A percentile compares a stretch with the other conserved stretches of the same genome.
Evolutionary conservation across 2,329 filamentous ascomycete species (phyloP).

Genomic region (Epichloe uncinata): DNA sequence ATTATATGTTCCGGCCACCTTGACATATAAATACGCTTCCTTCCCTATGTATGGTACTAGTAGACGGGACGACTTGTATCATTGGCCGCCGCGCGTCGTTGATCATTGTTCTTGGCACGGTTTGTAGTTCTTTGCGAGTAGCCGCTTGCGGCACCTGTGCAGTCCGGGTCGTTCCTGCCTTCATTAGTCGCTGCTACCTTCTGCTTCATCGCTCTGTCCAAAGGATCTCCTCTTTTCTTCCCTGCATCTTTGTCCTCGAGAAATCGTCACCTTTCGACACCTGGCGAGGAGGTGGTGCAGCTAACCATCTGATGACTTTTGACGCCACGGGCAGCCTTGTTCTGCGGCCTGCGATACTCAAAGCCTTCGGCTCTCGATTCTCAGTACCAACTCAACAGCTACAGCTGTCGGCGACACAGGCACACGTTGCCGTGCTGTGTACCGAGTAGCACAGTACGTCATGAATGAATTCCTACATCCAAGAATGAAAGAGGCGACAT

Average conservation of each 20-base stretch:
- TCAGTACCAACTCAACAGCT: neutral
- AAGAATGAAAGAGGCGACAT: neutral
- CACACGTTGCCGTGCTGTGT: neutral
- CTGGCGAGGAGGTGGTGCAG: neutral
- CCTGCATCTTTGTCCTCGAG: no score
- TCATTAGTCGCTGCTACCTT: neutral
- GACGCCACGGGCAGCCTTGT: neutral
- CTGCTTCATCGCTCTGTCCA: neutral
- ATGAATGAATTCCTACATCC: neutral
- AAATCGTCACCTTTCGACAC: neutral
- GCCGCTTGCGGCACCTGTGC: neutral
- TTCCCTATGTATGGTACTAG: neutral
- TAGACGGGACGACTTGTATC: neutral
- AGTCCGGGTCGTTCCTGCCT: neutral
- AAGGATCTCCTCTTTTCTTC: no score
- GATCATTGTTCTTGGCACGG: neutral
- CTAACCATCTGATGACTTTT: neutral
- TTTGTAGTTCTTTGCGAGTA: neutral
- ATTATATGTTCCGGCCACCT: neutral
- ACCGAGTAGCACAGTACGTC: neutral
- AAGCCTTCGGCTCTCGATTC: neutral
- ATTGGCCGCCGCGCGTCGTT: neutral
- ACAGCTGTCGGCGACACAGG: neutral
- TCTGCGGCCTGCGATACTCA: neutral
- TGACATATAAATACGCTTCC: neutral